Conservation (phyloP, 169 alveolate species). For the Eimeria acervulina region DNA sequence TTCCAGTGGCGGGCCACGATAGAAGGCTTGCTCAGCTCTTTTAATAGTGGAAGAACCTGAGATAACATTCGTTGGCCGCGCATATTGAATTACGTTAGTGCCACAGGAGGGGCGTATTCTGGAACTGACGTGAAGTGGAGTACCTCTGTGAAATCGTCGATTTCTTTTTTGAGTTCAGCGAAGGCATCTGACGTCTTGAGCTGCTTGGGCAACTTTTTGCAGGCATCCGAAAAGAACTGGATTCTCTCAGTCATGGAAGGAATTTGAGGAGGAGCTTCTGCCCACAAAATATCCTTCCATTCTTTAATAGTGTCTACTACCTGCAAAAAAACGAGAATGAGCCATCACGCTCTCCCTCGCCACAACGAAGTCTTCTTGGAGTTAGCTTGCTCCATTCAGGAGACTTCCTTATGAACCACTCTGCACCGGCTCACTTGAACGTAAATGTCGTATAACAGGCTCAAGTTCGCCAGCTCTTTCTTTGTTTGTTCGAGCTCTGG, state of each 20-base stretch:
- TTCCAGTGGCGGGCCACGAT: slow-evolving; percentile 97
- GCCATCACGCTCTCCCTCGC: slow-evolving; percentile 16
- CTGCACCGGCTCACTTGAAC: slow-evolving; percentile 83
- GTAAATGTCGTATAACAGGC: slow-evolving; percentile 95
- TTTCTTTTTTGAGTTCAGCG: slow-evolving; percentile 95
- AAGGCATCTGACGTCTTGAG: slow-evolving; percentile 97
- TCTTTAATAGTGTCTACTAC: slow-evolving; percentile 95
- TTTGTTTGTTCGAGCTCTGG: slow-evolving; percentile 97
- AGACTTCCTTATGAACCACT: not conserved
- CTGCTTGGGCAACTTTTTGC: slow-evolving; percentile 96
- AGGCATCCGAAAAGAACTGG: slow-evolving; percentile 91
- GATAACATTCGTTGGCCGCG: not conserved
- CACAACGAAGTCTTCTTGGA: not conserved
- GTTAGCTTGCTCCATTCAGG: not conserved
- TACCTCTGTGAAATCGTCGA: slow-evolving; percentile 93
- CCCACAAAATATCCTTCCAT: slow-evolving; percentile 96
- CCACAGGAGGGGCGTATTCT: not conserved
- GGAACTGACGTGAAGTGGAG: not conserved
- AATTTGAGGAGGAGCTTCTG: slow-evolving; percentile 94
- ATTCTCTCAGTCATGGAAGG: slow-evolving; percentile 92
- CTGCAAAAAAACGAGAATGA: slow-evolving; percentile 79
- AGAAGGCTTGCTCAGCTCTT: slow-evolving; percentile 94
- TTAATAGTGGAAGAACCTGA: slow-evolving; percentile 93
- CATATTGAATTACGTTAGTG: slow-evolving; percentile 83
- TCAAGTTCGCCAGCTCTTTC: slow-evolving; percentile 95